Evolutionary conservation across 1,284 basidiomycete species (phyloP).

Genomic region (Papiliotrema fonsecae): DNA sequence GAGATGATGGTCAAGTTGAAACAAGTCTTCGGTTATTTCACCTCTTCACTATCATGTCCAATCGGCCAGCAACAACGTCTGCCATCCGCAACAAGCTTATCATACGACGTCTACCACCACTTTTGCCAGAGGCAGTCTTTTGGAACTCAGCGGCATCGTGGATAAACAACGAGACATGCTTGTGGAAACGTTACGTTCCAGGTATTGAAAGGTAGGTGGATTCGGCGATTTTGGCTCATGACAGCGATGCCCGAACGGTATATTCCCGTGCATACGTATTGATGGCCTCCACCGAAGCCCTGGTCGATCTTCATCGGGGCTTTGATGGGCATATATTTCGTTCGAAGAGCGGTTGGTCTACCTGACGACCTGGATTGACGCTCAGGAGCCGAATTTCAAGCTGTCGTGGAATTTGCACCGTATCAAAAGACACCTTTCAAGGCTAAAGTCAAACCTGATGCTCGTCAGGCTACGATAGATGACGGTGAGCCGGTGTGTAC

Average conservation of each 20-base stretch:
- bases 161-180: slow-evolving; percentile 68
- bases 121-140: slow-evolving; percentile 85
- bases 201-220: slow-evolving; percentile 66
- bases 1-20: not conserved
- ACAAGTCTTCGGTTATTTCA: not conserved
- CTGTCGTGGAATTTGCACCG: slow-evolving; percentile 89
- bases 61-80: not conserved
- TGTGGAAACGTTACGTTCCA: slow-evolving; percentile 63
- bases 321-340: slow-evolving; percentile 91
- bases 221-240: slow-evolving; percentile 4
- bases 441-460: slow-evolving; percentile 38
- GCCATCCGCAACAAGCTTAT: slow-evolving; percentile 65
- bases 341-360: slow-evolving; percentile 78
- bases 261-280: slow-evolving; percentile 87
- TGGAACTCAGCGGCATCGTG: slow-evolving; percentile 84
- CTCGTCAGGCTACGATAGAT: slow-evolving; percentile 43
- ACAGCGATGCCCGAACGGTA: slow-evolving; percentile 65
- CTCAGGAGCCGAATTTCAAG: slow-evolving; percentile 76
- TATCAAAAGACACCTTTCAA: slow-evolving; percentile 63
- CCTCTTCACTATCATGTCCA: not conserved
- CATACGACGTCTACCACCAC: slow-evolving; percentile 82
- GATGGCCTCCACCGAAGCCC: slow-evolving; percentile 67
- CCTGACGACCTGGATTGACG: not conserved
- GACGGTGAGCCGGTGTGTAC: slow-evolving; percentile 22
- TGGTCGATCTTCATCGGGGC: slow-evolving; percentile 71